Percentiles rank a stretch among this genome's conserved stretches.
These are phyloP conservation scores for Coniferiporia weirii DNA, from an alignment of 1,284 basidiomycete species.

Conservation along the genomic window DNA sequence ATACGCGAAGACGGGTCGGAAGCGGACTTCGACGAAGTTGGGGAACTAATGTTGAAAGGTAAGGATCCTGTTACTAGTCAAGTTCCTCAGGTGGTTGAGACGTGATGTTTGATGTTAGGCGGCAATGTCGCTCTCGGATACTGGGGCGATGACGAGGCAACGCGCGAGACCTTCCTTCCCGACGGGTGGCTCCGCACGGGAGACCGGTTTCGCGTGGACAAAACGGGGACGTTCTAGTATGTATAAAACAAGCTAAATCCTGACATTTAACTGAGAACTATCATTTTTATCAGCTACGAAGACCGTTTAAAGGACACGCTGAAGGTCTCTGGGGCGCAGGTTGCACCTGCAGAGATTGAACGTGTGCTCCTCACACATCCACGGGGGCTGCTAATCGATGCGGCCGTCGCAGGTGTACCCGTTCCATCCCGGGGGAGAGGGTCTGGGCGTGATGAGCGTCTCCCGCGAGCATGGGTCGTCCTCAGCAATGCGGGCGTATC, in stretches of 20 bases:
- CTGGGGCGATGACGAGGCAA: slow-evolving; percentile 63
- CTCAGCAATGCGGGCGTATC: slow-evolving; percentile 47
- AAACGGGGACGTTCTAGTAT: slow-evolving; percentile 58
- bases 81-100: neutral
- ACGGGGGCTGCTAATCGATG: slow-evolving; percentile 21
- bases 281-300: slow-evolving; percentile 13
- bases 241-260: slow-evolving; percentile 23
- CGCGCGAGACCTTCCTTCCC: slow-evolving; percentile 52
- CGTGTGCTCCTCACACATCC: slow-evolving; percentile 21
- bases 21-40: slow-evolving; percentile 50
- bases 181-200: slow-evolving; percentile 71
- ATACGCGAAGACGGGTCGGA: slow-evolving; percentile 56
- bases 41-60: slow-evolving; percentile 56
- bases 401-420: slow-evolving; percentile 23
- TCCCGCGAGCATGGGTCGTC: slow-evolving; percentile 72
- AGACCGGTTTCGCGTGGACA: slow-evolving; percentile 57
- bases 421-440: neutral
- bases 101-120: slow-evolving; percentile 20
- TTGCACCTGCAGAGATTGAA: slow-evolving; percentile 26
- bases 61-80: slow-evolving; percentile 2
- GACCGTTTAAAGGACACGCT: slow-evolving; percentile 21
- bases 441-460: slow-evolving; percentile 29
- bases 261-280: neutral
- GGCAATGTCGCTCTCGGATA: slow-evolving; percentile 58
- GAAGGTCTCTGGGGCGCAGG: slow-evolving; percentile 25